Evolutionary conservation across 495 filamentous ascomycete genomes (phyloP).

Genomic region (Lasiosphaeriaceae sp.): DNA sequence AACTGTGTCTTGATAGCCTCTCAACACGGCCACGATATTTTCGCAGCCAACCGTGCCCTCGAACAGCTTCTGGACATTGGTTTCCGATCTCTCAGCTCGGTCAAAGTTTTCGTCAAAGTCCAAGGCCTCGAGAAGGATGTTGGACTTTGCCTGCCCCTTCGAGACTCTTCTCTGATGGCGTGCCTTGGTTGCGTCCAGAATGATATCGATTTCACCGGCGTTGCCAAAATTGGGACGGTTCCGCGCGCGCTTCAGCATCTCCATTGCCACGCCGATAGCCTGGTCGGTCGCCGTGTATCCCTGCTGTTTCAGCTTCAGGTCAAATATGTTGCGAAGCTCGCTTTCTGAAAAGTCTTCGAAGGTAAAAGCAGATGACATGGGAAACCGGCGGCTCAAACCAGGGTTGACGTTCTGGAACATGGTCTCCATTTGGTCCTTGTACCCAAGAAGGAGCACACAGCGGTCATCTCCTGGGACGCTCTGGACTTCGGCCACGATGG

Average conservation of each 20-base stretch:
- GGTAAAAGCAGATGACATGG: constrained; percentile 56
- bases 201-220: constrained; percentile 61
- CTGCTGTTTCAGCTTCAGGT: constrained; percentile 51
- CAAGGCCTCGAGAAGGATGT: constrained; percentile 45
- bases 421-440: constrained; percentile 67
- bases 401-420: constrained; percentile 84
- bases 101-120: constrained; percentile 71
- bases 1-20: constrained; percentile 56
- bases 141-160: constrained; percentile 9
- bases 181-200: constrained; percentile 58
- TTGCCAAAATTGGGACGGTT: constrained; percentile 60
- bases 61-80: constrained; percentile 57
- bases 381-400: constrained; percentile 67
- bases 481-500: constrained; percentile 81
- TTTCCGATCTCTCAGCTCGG: constrained; percentile 45
- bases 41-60: constrained; percentile 66
- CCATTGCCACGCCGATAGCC: constrained; percentile 44
- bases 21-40: constrained; percentile 52
- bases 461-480: constrained; percentile 72
- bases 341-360: constrained; percentile 67
- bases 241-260: constrained; percentile 48
- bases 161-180: constrained; percentile 52
- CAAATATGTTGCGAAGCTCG: constrained; percentile 55
- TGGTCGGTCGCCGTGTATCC: constrained; percentile 40
- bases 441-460: constrained; percentile 73